Percentiles rank a stretch among this genome's conserved stretches.
These are phyloP conservation scores for Plantago major DNA, from an alignment of 257 asterid species.

Conservation along the genomic window DNA sequence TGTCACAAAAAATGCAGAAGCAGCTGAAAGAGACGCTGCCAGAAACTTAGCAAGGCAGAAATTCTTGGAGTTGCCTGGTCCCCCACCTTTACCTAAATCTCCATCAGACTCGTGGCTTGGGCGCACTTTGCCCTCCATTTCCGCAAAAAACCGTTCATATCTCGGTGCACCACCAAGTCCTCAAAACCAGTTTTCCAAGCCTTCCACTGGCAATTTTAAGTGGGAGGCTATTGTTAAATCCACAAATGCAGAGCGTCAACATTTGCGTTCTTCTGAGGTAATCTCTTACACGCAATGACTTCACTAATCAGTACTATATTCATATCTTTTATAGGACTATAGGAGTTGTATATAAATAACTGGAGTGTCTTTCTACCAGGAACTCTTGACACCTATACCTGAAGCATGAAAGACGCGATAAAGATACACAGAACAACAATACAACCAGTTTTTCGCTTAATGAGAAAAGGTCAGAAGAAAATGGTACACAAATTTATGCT, in stretches of 20 bases:
- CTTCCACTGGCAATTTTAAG: constrained; percentile 36
- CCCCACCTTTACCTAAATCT: constrained; percentile 79
- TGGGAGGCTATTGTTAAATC: constrained; percentile 67
- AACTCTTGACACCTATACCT: constrained; percentile 40
- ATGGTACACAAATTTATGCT: too few species aligned
- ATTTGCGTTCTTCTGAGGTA: constrained; percentile 54
- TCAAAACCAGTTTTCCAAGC: constrained; percentile 27
- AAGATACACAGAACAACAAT: constrained; percentile 2
- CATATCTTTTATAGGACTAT: not conserved
- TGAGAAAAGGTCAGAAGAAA: too few species aligned
- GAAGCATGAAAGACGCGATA: constrained; percentile 37
- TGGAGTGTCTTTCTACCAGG: constrained; percentile 35
- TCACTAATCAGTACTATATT: not conserved
- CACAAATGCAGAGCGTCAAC: constrained; percentile 39
- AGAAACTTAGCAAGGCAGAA: constrained; percentile 5
- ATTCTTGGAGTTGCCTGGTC: constrained; percentile 29
- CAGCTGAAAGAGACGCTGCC: not conserved
- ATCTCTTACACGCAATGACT: not conserved
- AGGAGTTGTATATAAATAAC: not conserved
- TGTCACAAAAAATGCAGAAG: constrained; percentile 8
- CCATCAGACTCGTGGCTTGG: constrained; percentile 91
- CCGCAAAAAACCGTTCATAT: constrained; percentile 29
- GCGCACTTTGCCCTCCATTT: constrained; percentile 73
- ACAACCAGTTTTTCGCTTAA: not conserved
- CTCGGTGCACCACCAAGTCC: constrained; percentile 18